Percentiles rank a stretch among this genome's conserved stretches.
Conservation (phyloP, 192 early-diverging fungal species). For the Rhizoclosmatium globosum region DNA sequence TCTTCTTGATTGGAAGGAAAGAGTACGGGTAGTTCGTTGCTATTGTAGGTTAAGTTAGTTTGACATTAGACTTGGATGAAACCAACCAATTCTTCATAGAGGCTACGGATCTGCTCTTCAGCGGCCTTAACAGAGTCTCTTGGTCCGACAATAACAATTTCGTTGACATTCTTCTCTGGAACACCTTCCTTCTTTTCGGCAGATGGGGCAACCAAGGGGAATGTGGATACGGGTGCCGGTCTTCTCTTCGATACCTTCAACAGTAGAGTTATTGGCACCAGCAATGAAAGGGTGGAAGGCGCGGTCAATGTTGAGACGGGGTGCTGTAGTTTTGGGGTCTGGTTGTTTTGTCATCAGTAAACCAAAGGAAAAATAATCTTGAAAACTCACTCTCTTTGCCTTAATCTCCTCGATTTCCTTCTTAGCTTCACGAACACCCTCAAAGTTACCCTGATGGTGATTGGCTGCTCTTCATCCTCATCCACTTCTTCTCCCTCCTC, state of each 20-base stretch:
- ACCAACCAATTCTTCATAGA: slow-evolving; percentile 67
- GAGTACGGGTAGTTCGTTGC: slow-evolving; percentile 67
- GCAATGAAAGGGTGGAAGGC: slow-evolving; percentile 85
- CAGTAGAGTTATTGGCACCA: slow-evolving; percentile 73
- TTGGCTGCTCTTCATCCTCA: slow-evolving; percentile 73
- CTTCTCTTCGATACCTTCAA: slow-evolving; percentile 67
- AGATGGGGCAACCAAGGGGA: slow-evolving; percentile 62
- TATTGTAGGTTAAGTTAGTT: slow-evolving; percentile 17
- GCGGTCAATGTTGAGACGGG: slow-evolving; percentile 74
- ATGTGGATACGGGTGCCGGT: slow-evolving; percentile 80
- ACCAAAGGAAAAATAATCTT: slow-evolving; percentile 5
- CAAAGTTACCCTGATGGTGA: slow-evolving; percentile 84
- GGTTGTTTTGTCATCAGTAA: slow-evolving; percentile 7
- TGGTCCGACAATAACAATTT: slow-evolving; percentile 84
- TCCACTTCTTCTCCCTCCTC: slow-evolving; percentile 40
- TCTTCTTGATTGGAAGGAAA: slow-evolving; percentile 83
- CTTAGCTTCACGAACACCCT: slow-evolving; percentile 84
- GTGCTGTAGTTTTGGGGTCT: slow-evolving; percentile 76
- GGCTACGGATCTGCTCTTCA: slow-evolving; percentile 64
- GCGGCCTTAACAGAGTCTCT: slow-evolving; percentile 73
- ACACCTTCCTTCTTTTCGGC: slow-evolving; percentile 40
- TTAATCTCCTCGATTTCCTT: slow-evolving; percentile 85
- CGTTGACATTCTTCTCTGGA: slow-evolving; percentile 50
- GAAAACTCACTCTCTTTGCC: slow-evolving; percentile 65
- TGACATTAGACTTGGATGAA: background rate